phyloP scores from a whole-genome alignment of 257 asterid genomes.

The Capsicum pubescens region DNA sequence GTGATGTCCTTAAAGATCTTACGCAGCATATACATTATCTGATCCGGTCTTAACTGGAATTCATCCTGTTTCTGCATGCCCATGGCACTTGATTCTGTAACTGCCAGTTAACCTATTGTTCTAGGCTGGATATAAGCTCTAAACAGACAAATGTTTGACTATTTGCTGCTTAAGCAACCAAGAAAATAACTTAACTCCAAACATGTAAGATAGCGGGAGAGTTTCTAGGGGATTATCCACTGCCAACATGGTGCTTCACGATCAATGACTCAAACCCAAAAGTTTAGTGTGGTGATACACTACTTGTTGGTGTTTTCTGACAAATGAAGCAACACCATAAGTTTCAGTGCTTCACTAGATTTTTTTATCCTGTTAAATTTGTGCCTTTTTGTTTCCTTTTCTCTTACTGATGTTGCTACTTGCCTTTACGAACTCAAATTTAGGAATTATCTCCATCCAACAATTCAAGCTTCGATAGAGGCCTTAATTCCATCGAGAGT shows the following conservation, averaged over 20 bases:
- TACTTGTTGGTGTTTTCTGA: constrained; percentile 8
- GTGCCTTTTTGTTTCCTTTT: neutral
- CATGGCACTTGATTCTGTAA: neutral
- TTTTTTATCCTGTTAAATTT: neutral
- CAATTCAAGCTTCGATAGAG: constrained; percentile 38
- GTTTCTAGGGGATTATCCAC: neutral
- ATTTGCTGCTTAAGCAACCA: neutral
- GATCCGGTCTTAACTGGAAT: neutral
- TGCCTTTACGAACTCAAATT: constrained; percentile 25
- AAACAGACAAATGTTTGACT: neutral
- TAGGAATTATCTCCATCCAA: constrained; percentile 56
- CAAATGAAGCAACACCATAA: neutral
- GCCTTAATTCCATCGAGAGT: constrained; percentile 51
- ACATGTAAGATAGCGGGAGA: neutral
- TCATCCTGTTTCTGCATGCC: constrained; percentile 7
- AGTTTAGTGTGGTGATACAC: neutral
- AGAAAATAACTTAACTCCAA: neutral
- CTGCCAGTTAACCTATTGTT: neutral
- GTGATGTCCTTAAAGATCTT: neutral
- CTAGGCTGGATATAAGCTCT: neutral
- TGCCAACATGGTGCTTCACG: neutral
- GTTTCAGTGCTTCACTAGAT: neutral
- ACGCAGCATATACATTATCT: neutral
- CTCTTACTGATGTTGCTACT: constrained; percentile 17
- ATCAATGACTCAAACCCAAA: neutral